Conservation (phyloP, 352 stramenopile species). For the Phytophthora aleatoria region DNA sequence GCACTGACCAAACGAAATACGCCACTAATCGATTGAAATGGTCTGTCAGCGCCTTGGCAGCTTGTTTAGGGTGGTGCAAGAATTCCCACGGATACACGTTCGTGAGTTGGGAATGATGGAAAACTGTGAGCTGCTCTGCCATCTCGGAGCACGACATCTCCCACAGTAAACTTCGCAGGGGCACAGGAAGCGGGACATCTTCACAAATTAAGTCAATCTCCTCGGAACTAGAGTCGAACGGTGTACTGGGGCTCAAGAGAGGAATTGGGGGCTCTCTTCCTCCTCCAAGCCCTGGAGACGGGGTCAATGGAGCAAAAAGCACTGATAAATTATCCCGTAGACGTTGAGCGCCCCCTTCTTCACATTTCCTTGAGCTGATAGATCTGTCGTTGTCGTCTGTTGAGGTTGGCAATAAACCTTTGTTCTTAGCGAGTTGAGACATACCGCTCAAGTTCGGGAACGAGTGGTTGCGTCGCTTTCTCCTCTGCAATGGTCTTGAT, state of each 20-base stretch:
- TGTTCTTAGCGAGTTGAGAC: constrained; percentile 28
- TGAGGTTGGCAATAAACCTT: constrained; percentile 20
- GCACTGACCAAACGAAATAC: constrained; percentile 79
- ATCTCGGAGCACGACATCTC: constrained; percentile 55
- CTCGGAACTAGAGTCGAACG: constrained; percentile 24
- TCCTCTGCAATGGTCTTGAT: constrained; percentile 10
- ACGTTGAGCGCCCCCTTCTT: constrained; percentile 25
- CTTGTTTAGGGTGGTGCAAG: constrained; percentile 48
- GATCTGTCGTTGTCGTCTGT: constrained; percentile 24
- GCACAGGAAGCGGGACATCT: constrained; percentile 40
- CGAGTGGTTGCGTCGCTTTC: constrained; percentile 68
- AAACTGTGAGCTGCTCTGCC: constrained; percentile 69
- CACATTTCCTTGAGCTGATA: constrained; percentile 13
- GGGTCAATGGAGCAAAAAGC: constrained; percentile 26
- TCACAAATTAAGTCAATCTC: constrained; percentile 53
- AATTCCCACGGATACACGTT: constrained; percentile 63
- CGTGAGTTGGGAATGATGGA: constrained; percentile 62
- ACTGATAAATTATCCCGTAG: constrained; percentile 31
- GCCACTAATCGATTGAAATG: constrained; percentile 69
- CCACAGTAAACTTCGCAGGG: constrained; percentile 56
- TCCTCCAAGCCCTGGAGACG: constrained; percentile 6
- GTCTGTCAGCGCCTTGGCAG: constrained; percentile 56
- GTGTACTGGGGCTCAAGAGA: constrained; percentile 18
- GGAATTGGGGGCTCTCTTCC: constrained; percentile 7
- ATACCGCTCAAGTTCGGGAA: constrained; percentile 63